These are phyloP conservation scores for Senecio squalidus DNA, from an alignment of 140 eudicot species.

Conservation along the genomic window DNA sequence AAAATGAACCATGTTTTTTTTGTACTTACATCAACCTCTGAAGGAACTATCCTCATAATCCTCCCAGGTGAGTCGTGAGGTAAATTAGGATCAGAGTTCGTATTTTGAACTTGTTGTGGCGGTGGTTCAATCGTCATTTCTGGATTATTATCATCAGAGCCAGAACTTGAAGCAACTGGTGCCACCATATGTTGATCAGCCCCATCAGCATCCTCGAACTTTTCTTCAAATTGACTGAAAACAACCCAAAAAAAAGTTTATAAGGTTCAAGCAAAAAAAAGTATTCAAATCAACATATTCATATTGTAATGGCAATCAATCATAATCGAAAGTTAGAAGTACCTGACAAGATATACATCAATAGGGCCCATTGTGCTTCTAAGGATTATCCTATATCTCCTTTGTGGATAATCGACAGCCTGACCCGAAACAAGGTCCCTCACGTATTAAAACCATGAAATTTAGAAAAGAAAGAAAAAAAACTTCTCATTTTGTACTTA, in stretches of 20 bases:
- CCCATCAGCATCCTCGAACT: slow-evolving; percentile 77
- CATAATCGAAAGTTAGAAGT: not conserved
- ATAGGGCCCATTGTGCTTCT: slow-evolving; percentile 99
- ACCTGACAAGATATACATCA: slow-evolving; percentile 98
- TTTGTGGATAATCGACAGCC: slow-evolving; percentile 93
- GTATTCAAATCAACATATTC: not conserved
- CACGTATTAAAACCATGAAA: slow-evolving; percentile 12
- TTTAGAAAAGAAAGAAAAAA: not conserved
- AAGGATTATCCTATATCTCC: slow-evolving; percentile 90
- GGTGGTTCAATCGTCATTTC: slow-evolving; percentile 33
- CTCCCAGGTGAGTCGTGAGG: slow-evolving; percentile 55
- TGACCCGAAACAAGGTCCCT: slow-evolving; percentile 22
- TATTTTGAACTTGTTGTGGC: slow-evolving; percentile 31
- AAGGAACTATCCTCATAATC: slow-evolving; percentile 68
- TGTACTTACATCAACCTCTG: slow-evolving; percentile 65
- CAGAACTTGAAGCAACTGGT: slow-evolving; percentile 61
- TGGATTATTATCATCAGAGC: slow-evolving; percentile 47
- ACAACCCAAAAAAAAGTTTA: not conserved
- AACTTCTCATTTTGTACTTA: slow-evolving; percentile 24
- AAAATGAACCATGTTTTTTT: not conserved
- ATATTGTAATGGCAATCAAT: not conserved
- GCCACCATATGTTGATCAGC: slow-evolving; percentile 42
- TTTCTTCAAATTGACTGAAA: slow-evolving; percentile 92
- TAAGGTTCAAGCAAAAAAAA: not conserved
- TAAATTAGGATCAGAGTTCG: slow-evolving; percentile 30